Percentiles rank a stretch among this genome's conserved stretches.
Conservation (phyloP, 140 eudicot genomes). For the Stevia rebaudiana region DNA sequence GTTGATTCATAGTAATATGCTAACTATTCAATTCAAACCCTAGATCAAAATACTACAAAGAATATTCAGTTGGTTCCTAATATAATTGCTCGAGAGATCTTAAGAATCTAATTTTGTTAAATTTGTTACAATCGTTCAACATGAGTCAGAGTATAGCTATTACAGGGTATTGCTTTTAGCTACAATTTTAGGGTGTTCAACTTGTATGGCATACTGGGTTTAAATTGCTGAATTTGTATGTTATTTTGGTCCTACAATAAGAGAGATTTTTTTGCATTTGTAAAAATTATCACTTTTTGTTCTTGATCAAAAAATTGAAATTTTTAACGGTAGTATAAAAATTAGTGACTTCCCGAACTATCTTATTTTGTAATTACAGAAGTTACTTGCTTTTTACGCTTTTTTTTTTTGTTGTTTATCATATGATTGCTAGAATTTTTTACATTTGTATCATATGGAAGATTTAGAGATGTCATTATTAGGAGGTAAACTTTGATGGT, state of each 20-base stretch:
- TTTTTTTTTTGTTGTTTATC: not conserved
- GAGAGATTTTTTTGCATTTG: not conserved
- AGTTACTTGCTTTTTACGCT: not conserved
- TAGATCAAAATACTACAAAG: conserved; percentile 8
- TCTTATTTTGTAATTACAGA: not conserved
- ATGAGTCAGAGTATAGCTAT: too few species aligned
- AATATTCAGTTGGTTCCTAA: not conserved
- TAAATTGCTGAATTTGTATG: not conserved
- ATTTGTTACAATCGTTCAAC: not conserved
- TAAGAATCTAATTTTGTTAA: not conserved
- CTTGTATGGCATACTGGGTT: not conserved
- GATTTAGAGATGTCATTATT: conserved; percentile 39
- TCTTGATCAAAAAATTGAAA: not conserved
- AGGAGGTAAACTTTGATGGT: conserved; percentile 37
- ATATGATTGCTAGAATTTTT: not conserved
- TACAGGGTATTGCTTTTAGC: too few species aligned
- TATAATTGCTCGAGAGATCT: not conserved
- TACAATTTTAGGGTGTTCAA: not conserved
- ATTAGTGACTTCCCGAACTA: too few species aligned
- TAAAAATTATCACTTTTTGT: not conserved
- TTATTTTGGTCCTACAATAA: not conserved
- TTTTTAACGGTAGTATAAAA: not conserved
- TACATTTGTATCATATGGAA: not conserved
- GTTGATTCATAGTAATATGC: too few species aligned
- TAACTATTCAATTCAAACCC: too few species aligned